Conservation (phyloP, 192 early-diverging fungal genomes). For the Linnemannia elongata region DNA sequence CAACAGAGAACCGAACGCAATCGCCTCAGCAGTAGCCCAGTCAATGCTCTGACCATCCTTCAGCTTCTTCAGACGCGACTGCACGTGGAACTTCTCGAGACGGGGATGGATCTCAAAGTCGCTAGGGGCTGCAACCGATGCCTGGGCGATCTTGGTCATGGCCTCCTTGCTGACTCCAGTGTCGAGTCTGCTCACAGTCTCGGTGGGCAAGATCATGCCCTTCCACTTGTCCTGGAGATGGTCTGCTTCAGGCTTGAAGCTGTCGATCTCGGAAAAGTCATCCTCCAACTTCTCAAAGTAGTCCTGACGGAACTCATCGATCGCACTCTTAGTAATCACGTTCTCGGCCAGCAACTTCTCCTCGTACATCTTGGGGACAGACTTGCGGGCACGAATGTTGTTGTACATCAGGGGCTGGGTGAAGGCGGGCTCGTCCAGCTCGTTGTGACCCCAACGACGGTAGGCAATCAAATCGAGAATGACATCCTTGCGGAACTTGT, state of each 20-base stretch:
- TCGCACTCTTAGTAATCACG: constrained; percentile 59
- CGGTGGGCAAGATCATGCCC: constrained; percentile 74
- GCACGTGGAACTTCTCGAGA: constrained; percentile 91
- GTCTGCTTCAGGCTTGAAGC: constrained; percentile 70
- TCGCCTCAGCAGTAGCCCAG: constrained; percentile 95
- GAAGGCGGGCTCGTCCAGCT: constrained; percentile 97
- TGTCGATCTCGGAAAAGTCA: constrained; percentile 70
- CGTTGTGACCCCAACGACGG: constrained; percentile 98
- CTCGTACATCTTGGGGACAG: constrained; percentile 91
- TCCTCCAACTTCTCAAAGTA: constrained; percentile 75
- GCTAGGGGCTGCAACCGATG: constrained; percentile 79
- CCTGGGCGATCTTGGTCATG: constrained; percentile 79
- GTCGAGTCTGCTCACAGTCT: constrained; percentile 61
- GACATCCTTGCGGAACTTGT: constrained; percentile 95
- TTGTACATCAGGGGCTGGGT: constrained; percentile 98
- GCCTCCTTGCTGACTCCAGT: constrained; percentile 67
- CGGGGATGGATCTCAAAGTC: constrained; percentile 87
- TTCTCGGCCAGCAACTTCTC: constrained; percentile 74
- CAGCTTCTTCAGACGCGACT: constrained; percentile 81
- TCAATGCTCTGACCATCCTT: constrained; percentile 80
- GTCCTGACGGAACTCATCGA: constrained; percentile 66
- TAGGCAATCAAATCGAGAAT: constrained; percentile 96
- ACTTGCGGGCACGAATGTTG: constrained; percentile 86
- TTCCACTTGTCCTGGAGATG: constrained; percentile 88
- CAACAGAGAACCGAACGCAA: constrained; percentile 92